Evolutionary conservation across 2,329 filamentous ascomycete species (phyloP).

Genomic region (Berkeleyomyces rouxiae): DNA sequence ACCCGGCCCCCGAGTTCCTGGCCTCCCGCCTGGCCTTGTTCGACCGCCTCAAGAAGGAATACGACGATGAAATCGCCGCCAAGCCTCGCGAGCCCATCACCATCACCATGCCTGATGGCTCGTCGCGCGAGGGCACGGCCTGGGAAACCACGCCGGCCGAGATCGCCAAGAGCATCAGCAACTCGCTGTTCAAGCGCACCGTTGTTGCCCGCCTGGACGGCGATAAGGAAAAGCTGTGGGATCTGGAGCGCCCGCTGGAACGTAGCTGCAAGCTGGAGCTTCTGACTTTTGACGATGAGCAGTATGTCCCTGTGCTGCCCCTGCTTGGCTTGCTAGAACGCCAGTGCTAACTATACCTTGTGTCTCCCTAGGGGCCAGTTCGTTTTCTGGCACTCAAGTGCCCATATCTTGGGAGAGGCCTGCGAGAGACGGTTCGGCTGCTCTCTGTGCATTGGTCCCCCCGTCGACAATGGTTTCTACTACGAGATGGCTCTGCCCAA

Average conservation of each 20-base stretch:
- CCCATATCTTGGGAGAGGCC: conserved; percentile 90
- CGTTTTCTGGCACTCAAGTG: conserved; percentile 96
- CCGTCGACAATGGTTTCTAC: conserved; percentile 84
- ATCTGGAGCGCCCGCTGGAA: conserved; percentile 80
- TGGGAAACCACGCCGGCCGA: conserved; percentile 82
- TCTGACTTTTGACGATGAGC: conserved; percentile 51
- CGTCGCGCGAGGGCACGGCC: conserved; percentile 54
- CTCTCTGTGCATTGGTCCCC: conserved; percentile 83
- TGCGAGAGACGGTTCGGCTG: conserved; percentile 82
- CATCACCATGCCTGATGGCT: conserved; percentile 57
- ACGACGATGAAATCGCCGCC: conserved; percentile 56
- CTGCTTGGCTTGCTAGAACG: background rate
- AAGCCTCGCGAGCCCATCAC: conserved; percentile 60
- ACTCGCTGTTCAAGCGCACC: conserved; percentile 68
- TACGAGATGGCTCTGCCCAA: conserved; percentile 85
- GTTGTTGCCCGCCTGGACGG: conserved; percentile 77
- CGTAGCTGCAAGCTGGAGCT: conserved; percentile 72
- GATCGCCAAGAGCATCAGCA: conserved; percentile 65
- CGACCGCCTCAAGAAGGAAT: conserved; percentile 70
- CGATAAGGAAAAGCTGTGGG: conserved; percentile 59
- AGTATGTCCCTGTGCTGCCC: conserved; percentile 8
- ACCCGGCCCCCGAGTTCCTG: conserved; percentile 55
- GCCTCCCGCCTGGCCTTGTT: conserved; percentile 58
- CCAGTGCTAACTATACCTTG: background rate
- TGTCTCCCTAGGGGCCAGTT: conserved; percentile 49